Evolutionary conservation across 805 yeast genomes (phyloP).

Genomic region (Candida boleticola): DNA sequence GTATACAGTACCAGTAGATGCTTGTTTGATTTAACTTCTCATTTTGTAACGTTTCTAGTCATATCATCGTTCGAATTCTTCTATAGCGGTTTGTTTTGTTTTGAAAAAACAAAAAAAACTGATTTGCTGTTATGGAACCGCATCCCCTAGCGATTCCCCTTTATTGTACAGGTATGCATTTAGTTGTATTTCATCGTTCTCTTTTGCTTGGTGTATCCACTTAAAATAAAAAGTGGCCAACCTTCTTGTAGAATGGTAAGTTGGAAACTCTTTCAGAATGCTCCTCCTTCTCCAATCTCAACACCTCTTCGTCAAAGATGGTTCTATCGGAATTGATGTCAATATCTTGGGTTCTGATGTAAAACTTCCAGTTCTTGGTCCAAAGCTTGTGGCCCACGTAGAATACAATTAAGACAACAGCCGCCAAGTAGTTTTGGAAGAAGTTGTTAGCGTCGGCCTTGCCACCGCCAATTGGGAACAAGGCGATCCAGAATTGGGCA

Average conservation of each 20-base stretch:
- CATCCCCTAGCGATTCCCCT: too few relatives aligned
- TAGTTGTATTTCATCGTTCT: too few relatives aligned
- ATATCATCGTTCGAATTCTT: too few relatives aligned
- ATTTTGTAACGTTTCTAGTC: too few relatives aligned
- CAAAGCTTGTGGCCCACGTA: conserved; percentile 33
- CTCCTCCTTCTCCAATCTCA: conserved; percentile 28
- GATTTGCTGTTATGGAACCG: too few relatives aligned
- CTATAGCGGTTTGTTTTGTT: too few relatives aligned
- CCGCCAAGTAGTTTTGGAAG: conserved; percentile 35
- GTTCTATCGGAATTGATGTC: conserved; percentile 30
- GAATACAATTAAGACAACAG: conserved; percentile 27
- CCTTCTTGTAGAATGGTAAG: conserved; percentile 17
- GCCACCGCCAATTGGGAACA: conserved; percentile 33
- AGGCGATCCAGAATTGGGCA: conserved; percentile 46
- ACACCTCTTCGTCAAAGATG: conserved; percentile 34
- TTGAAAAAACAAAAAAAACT: too few relatives aligned
- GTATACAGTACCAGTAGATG: too few relatives aligned
- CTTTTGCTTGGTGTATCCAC: too few relatives aligned
- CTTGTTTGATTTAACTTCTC: too few relatives aligned
- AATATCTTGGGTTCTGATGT: conserved; percentile 25
- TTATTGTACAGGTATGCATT: too few relatives aligned
- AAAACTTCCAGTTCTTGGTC: conserved; percentile 29
- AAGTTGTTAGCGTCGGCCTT: conserved; percentile 27
- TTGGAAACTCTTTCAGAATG: conserved; percentile 17
- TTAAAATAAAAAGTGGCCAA: conserved; percentile 1